Evolutionary conservation across 2,329 filamentous ascomycete species (phyloP).

Genomic region (Thermoascus crustaceus): DNA sequence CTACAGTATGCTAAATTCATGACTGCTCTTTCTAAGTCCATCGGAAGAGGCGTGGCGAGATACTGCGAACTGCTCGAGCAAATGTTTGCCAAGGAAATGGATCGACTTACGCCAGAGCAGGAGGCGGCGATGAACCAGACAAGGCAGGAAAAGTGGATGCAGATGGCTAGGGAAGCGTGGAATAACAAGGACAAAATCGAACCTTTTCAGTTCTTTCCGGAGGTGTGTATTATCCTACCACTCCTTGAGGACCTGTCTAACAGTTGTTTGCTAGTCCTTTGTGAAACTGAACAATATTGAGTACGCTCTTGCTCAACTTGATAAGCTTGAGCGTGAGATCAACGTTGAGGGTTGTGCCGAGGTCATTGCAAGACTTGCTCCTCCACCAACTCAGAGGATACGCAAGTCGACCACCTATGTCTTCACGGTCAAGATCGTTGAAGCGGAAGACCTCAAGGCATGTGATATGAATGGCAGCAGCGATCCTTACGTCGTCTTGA

Average conservation of each 20-base stretch:
- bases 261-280: slow-evolving; percentile 59
- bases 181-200: slow-evolving; percentile 86
- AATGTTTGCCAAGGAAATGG: slow-evolving; percentile 85
- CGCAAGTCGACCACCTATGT: slow-evolving; percentile 80
- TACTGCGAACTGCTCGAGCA: slow-evolving; percentile 91
- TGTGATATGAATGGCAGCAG: slow-evolving; percentile 91
- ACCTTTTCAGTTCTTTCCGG: slow-evolving; percentile 91
- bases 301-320: slow-evolving; percentile 84
- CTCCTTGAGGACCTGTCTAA: slow-evolving; percentile 4
- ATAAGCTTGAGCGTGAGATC: slow-evolving; percentile 80
- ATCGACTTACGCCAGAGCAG: slow-evolving; percentile 80
- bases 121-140: slow-evolving; percentile 68
- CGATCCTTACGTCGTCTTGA: slow-evolving; percentile 93
- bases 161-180: slow-evolving; percentile 89
- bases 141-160: slow-evolving; percentile 85
- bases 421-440: slow-evolving; percentile 97
- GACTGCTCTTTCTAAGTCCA: slow-evolving; percentile 80
- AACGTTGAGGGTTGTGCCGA: slow-evolving; percentile 86
- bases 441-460: slow-evolving; percentile 95
- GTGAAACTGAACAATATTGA: slow-evolving; percentile 98
- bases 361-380: slow-evolving; percentile 66
- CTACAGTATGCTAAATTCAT: slow-evolving; percentile 94
- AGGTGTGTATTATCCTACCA: slow-evolving; percentile 49
- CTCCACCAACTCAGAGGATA: slow-evolving; percentile 58
- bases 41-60: slow-evolving; percentile 70